These are phyloP conservation scores for Mantamonas sphyraenae DNA, from an alignment of 78 protist genomes.

Conservation along the genomic window DNA sequence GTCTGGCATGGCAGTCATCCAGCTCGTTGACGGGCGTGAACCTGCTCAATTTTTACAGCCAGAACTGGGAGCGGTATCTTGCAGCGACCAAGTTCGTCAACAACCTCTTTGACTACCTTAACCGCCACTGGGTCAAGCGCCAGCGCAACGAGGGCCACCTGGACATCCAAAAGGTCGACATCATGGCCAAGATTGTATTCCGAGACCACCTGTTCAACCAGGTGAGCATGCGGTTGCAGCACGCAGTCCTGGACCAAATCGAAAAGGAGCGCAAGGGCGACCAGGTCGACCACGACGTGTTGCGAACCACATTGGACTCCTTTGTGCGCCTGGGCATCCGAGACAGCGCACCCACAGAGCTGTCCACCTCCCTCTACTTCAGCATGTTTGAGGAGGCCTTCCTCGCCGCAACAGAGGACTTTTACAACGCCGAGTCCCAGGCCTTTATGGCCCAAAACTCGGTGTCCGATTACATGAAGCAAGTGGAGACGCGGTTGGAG, in stretches of 20 bases:
- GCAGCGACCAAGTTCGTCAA: neutral
- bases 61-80: neutral
- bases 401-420: slow-evolving; percentile 50
- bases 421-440: slow-evolving; percentile 47
- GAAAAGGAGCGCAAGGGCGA: slow-evolving; percentile 66
- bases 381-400: slow-evolving; percentile 52
- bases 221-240: slow-evolving; percentile 42
- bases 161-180: slow-evolving; percentile 50
- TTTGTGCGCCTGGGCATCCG: slow-evolving; percentile 44
- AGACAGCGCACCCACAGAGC: slow-evolving; percentile 46
- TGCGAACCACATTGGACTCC: slow-evolving; percentile 41
- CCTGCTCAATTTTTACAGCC: neutral
- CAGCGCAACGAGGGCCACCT: slow-evolving; percentile 51
- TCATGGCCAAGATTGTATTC: slow-evolving; percentile 20
- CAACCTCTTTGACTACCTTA: slow-evolving; percentile 14
- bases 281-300: slow-evolving; percentile 41
- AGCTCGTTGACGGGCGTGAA: no score
- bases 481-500: slow-evolving; percentile 54
- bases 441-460: slow-evolving; percentile 50
- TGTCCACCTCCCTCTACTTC: slow-evolving; percentile 47
- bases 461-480: slow-evolving; percentile 65
- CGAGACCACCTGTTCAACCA: slow-evolving; percentile 49
- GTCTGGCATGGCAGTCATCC: no score
- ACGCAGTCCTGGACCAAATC: slow-evolving; percentile 52
- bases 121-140: slow-evolving; percentile 67